Conservation (phyloP, 2,329 filamentous ascomycete genomes). For the Monosporascus sp. region DNA sequence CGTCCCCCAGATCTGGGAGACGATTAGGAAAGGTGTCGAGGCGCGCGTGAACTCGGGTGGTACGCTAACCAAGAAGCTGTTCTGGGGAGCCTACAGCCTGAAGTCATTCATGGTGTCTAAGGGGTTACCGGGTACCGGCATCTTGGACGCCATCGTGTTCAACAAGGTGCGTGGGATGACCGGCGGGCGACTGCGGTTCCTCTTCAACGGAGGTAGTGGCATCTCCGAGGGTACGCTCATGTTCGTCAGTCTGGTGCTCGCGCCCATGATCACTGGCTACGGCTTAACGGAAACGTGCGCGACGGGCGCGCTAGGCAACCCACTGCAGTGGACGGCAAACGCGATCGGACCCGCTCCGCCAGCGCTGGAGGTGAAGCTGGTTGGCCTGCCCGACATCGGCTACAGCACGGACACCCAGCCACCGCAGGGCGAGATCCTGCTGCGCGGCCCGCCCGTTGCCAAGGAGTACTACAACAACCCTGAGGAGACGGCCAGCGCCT, state of each 20-base stretch:
- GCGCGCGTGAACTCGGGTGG: slow-evolving; percentile 69
- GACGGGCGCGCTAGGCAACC: slow-evolving; percentile 77
- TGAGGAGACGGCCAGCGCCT: slow-evolving; percentile 73
- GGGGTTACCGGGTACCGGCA: slow-evolving; percentile 58
- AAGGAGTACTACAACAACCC: slow-evolving; percentile 79
- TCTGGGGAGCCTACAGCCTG: slow-evolving; percentile 60
- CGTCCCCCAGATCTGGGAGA: slow-evolving; percentile 96
- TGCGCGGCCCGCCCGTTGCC: slow-evolving; percentile 72
- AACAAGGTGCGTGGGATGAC: slow-evolving; percentile 87
- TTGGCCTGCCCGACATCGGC: slow-evolving; percentile 82
- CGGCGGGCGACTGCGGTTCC: slow-evolving; percentile 80
- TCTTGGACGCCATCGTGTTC: slow-evolving; percentile 83
- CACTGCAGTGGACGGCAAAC: slow-evolving; percentile 73
- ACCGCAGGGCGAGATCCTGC: slow-evolving; percentile 88
- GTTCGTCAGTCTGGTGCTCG: slow-evolving; percentile 88
- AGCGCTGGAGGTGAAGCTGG: slow-evolving; percentile 82
- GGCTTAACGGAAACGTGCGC: slow-evolving; percentile 90
- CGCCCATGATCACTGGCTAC: slow-evolving; percentile 92
- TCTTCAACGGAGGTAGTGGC: slow-evolving; percentile 91
- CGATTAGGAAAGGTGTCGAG: slow-evolving; percentile 90
- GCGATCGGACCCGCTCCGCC: slow-evolving; percentile 75
- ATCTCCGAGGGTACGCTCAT: slow-evolving; percentile 81
- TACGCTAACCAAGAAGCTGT: slow-evolving; percentile 68
- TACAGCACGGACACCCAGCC: slow-evolving; percentile 71
- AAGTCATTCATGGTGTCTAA: slow-evolving; percentile 55